A percentile compares a stretch with the other conserved stretches of the same genome.
These are phyloP conservation scores for Isabelozyma heimii DNA, from an alignment of 805 yeast species.

Conservation along the genomic window DNA sequence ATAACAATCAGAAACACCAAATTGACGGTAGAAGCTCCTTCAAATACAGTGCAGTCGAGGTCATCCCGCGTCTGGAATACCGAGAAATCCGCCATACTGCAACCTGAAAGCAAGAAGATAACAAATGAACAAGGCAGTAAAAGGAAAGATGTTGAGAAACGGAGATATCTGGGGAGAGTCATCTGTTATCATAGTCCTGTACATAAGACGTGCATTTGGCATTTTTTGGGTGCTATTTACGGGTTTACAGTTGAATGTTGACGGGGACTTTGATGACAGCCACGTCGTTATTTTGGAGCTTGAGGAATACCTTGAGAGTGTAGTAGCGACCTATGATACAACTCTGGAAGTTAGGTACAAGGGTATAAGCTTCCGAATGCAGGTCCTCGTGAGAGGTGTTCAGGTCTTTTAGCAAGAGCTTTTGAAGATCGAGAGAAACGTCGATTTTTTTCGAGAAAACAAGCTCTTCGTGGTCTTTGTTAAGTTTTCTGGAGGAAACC, in stretches of 20 bases:
- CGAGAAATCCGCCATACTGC: background rate
- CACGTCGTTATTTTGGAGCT: conserved; percentile 16
- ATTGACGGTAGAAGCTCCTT: conserved; percentile 49
- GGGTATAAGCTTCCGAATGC: conserved; percentile 11
- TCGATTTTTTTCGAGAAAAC: conserved; percentile 12
- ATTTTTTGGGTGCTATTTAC: too few species aligned
- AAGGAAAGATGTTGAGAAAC: background rate
- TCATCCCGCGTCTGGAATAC: background rate
- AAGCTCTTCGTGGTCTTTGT: conserved; percentile 1
- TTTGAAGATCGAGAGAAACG: conserved; percentile 15
- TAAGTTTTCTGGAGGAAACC: background rate
- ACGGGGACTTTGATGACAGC: conserved; percentile 24
- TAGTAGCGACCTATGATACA: conserved; percentile 26
- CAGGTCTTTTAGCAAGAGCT: conserved; percentile 7
- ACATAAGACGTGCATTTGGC: background rate
- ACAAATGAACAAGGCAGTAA: background rate
- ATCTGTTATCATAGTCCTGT: background rate
- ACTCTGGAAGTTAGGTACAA: conserved; percentile 28
- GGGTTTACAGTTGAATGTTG: conserved; percentile 2
- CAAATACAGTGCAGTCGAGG: conserved; percentile 37
- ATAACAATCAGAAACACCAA: conserved; percentile 51
- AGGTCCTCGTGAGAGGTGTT: conserved; percentile 9
- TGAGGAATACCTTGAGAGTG: conserved; percentile 17
- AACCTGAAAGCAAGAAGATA: background rate
- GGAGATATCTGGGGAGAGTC: background rate